Evolutionary conservation across 352 stramenopile species (phyloP), one percentile per base, ranked within the genome.

Genomic region (Phytophthora parvispora): DNA sequence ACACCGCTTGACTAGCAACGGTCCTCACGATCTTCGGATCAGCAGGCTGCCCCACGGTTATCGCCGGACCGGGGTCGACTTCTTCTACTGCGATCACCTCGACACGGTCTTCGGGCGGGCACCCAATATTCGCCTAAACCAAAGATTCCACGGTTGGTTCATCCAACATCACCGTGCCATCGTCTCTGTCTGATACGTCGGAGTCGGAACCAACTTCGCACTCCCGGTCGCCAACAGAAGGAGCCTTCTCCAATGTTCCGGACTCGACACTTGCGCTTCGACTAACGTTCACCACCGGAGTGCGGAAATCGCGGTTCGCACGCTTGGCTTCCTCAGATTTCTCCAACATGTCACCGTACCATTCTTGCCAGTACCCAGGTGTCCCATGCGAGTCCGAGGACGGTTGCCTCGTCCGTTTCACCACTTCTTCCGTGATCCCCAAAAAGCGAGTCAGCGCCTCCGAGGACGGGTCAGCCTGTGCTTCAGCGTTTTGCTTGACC

Each of bases 261-360:
- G n/a, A 40, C 34, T 40, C 6, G 36, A 22, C 36, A n/a, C n/a
- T n/a, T n/a, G n/a, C n/a, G n/a, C n/a, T n/a, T n/a, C n/a, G n/a
- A n/a, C n/a, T n/a, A n/a, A n/a, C n/a, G n/a, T n/a, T n/a, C n/a
- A n/a, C n/a, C 36, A 43, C 36, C 15, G 36, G 36, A 43, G 36
- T 43, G 15, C 36, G 36, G 36, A 61, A 40, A 24, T 61, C 54
- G 10, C 54, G 38, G 25, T 61, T 61, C 20, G 54, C 38, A 16
- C 36, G n/a, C 36, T 43, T 61, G 4, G 54, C 54, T 18, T 51
- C 54, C 1, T 32, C 20, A 29, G 54, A 61, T 13, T 24, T 38
- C 34, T 32, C 15, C 6, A 61, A 38, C 32, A 20, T 61, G 4
- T 51, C 18, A 6, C 9, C 13, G 25, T 28, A 61, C 38, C 25